These are phyloP conservation scores for Penicillium sp. DNA, from an alignment of 2,329 filamentous ascomycete species.

Conservation along the genomic window DNA sequence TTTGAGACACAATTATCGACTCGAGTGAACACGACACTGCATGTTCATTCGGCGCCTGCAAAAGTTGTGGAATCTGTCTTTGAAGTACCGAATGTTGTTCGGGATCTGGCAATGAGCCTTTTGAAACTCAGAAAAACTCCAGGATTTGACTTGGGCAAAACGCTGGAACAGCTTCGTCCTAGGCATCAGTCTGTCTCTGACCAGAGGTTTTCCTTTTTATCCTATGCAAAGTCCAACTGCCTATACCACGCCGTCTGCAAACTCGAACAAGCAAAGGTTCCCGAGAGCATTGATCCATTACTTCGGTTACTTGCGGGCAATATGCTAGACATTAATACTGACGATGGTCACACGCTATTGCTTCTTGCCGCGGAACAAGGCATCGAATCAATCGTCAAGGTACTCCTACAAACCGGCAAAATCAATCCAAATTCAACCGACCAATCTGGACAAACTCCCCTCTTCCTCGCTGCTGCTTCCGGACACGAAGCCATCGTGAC, in stretches of 20 bases:
- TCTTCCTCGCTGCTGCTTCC: not conserved
- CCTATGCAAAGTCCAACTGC: conserved; percentile 1
- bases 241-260: not conserved
- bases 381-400: not conserved
- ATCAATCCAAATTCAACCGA: not conserved
- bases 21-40: not conserved
- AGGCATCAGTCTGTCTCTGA: not conserved
- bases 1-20: conserved; percentile 2
- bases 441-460: not conserved
- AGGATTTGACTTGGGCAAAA: not conserved
- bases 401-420: not conserved
- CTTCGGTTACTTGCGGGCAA: not conserved
- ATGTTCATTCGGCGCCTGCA: not conserved
- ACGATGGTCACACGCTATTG: not conserved
- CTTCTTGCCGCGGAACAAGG: not conserved
- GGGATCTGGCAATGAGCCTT: not conserved
- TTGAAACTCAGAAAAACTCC: not conserved
- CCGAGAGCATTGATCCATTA: not conserved
- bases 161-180: not conserved
- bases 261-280: not conserved
- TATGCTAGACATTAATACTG: not conserved
- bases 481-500: not conserved
- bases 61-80: not conserved
- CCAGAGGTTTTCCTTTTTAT: not conserved
- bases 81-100: not conserved